These are phyloP conservation scores for Grigorovia humatica DNA, from an alignment of 805 yeast species.

Conservation along the genomic window DNA sequence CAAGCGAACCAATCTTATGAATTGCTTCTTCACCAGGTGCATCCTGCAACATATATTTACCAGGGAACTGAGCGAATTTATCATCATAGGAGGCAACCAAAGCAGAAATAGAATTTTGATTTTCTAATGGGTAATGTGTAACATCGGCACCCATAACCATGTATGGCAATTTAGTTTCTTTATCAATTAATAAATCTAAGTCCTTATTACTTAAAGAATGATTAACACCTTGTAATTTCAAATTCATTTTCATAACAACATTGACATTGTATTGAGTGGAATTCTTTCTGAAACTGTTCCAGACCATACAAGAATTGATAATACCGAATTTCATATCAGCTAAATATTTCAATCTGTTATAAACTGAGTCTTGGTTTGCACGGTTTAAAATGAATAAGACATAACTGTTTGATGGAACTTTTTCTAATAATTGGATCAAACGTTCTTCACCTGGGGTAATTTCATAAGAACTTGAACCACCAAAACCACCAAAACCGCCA, in stretches of 20 bases:
- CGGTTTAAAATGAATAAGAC: slow-evolving; percentile 10
- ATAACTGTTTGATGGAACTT: slow-evolving; percentile 12
- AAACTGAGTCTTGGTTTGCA: slow-evolving; percentile 8
- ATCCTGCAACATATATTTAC: slow-evolving; percentile 13
- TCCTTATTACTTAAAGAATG: slow-evolving; percentile 10
- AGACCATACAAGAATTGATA: slow-evolving; percentile 14
- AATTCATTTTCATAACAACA: slow-evolving; percentile 18
- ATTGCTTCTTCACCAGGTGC: slow-evolving; percentile 17
- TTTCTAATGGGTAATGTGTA: slow-evolving; percentile 18
- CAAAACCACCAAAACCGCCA: slow-evolving; percentile 11
- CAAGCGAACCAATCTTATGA: slow-evolving; percentile 10
- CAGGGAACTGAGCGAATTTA: slow-evolving; percentile 17
- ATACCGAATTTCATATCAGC: slow-evolving; percentile 15
- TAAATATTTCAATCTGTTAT: slow-evolving; percentile 15
- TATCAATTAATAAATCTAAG: slow-evolving; percentile 8
- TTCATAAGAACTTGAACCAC: slow-evolving; percentile 5
- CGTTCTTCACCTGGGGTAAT: slow-evolving; percentile 12
- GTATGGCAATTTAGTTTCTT: slow-evolving; percentile 11
- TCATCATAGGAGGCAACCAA: slow-evolving; percentile 15
- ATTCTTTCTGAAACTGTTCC: slow-evolving; percentile 14
- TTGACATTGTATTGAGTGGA: slow-evolving; percentile 14
- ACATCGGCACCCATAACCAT: slow-evolving; percentile 20
- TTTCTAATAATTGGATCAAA: slow-evolving; percentile 6
- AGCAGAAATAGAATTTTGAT: slow-evolving; percentile 16
- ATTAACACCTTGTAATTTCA: slow-evolving; percentile 14